A percentile compares a stretch with the other conserved stretches of the same genome.
phyloP scores from a whole-genome alignment of 352 stramenopile genomes.

The Elongisporangium anandrum region DNA sequence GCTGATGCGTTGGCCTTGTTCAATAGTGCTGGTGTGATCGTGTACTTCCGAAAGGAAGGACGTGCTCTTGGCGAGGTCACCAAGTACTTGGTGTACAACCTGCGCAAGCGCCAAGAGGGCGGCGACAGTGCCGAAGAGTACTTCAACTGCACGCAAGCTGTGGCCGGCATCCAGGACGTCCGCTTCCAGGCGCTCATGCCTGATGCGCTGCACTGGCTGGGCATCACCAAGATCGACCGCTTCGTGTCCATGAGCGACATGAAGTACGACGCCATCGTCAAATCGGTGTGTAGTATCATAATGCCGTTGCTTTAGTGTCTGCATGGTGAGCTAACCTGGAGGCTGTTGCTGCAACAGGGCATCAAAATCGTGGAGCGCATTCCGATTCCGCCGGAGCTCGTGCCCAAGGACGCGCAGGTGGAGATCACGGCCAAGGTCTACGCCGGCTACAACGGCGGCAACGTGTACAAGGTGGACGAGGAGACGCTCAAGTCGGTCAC shows the following conservation, averaged over 20 bases:
- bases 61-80: constrained; percentile 97
- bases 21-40: constrained; percentile 90
- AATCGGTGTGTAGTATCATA: constrained; percentile 57
- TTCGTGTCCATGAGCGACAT: constrained; percentile 99
- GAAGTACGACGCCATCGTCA: constrained; percentile 99
- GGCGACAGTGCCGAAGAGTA: constrained; percentile 97
- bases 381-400: constrained; percentile 96
- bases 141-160: constrained; percentile 98
- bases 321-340: constrained; percentile 5
- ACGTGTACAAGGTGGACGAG: constrained; percentile 92
- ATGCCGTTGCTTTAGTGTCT: not conserved
- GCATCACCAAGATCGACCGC: constrained; percentile 91
- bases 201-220: constrained; percentile 98
- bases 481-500: constrained; percentile 92
- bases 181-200: constrained; percentile 99
- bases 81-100: constrained; percentile 99
- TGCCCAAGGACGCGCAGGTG: constrained; percentile 97
- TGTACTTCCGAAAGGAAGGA: constrained; percentile 99
- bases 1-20: constrained; percentile 2
- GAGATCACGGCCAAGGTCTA: constrained; percentile 99
- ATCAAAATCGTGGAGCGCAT: constrained; percentile 99
- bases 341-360: constrained; percentile 37
- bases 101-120: constrained; percentile 97
- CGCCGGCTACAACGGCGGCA: constrained; percentile 83
- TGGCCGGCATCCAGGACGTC: constrained; percentile 97